phyloP scores from a whole-genome alignment of 2,329 filamentous ascomycete genomes.

The Ceratocystis cubensis region DNA sequence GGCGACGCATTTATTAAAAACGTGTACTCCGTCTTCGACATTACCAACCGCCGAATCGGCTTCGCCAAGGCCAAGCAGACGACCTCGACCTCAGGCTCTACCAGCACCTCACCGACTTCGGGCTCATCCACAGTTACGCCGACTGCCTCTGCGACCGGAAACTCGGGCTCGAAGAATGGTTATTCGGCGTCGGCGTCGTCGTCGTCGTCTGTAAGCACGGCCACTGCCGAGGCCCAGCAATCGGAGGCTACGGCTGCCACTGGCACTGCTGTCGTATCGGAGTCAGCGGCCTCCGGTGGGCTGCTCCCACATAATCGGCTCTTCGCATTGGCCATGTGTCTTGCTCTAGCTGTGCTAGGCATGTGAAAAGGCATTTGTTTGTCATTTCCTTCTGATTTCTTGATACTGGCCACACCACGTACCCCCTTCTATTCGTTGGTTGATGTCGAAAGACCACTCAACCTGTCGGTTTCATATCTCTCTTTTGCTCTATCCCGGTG shows the following conservation, averaged over 20 bases:
- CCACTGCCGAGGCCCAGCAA: neutral
- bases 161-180: neutral
- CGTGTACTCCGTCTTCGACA: slow-evolving; percentile 76
- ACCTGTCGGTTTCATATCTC: neutral
- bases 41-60: slow-evolving; percentile 52
- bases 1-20: slow-evolving; percentile 83
- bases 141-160: neutral
- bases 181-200: neutral
- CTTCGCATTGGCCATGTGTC: neutral
- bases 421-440: neutral
- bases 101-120: slow-evolving; percentile 6
- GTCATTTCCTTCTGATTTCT: neutral
- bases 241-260: neutral
- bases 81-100: slow-evolving; percentile 14
- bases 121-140: neutral
- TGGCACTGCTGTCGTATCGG: neutral
- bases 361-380: neutral
- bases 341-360: slow-evolving; percentile 6
- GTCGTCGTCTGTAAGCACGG: neutral
- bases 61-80: slow-evolving; percentile 18
- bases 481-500: neutral
- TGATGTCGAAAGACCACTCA: slow-evolving; percentile 7
- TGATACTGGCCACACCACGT: neutral
- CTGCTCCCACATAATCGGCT: neutral
- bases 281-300: neutral